phyloP scores from a whole-genome alignment of 345 rosid genomes.

The Reutealis trisperma region DNA sequence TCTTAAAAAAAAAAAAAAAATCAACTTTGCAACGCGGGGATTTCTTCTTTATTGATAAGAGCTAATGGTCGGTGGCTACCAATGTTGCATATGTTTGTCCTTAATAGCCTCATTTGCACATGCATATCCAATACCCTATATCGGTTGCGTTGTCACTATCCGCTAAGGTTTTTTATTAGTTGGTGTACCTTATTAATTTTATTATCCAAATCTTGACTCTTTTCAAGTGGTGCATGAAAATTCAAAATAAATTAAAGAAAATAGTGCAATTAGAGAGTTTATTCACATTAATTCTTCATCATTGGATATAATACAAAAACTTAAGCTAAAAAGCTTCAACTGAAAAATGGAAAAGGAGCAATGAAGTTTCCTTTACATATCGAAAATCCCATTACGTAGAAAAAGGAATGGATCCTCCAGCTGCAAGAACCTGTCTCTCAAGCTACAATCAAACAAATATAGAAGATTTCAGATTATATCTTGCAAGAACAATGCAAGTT shows the following conservation, averaged over 20 bases:
- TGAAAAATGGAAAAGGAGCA: constrained; percentile 7
- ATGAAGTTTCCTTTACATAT: constrained; percentile 11
- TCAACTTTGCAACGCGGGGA: constrained; percentile 19
- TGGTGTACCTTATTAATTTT: no score
- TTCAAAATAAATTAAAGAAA: constrained; percentile 3
- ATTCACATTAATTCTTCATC: constrained; percentile 32
- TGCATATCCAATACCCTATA: no score
- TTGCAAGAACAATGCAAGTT: not conserved
- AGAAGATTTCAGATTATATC: not conserved
- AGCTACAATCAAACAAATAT: constrained; percentile 38
- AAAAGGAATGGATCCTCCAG: constrained; percentile 47
- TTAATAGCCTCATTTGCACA: no score
- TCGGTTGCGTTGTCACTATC: no score
- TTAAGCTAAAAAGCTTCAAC: constrained; percentile 27
- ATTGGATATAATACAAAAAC: constrained; percentile 20
- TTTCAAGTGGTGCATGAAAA: no score
- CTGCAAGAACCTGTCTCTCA: constrained; percentile 52
- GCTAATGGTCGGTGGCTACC: no score
- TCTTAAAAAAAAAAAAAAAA: not conserved
- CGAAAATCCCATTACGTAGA: constrained; percentile 24
- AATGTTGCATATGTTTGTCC: no score
- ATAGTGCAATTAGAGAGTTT: constrained; percentile 12
- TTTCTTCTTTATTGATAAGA: not conserved
- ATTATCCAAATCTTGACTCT: no score
- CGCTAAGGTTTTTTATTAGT: no score